These are phyloP conservation scores for Aspergillus carbonarius DNA, from an alignment of 2,329 filamentous ascomycete genomes.

Conservation along the genomic window DNA sequence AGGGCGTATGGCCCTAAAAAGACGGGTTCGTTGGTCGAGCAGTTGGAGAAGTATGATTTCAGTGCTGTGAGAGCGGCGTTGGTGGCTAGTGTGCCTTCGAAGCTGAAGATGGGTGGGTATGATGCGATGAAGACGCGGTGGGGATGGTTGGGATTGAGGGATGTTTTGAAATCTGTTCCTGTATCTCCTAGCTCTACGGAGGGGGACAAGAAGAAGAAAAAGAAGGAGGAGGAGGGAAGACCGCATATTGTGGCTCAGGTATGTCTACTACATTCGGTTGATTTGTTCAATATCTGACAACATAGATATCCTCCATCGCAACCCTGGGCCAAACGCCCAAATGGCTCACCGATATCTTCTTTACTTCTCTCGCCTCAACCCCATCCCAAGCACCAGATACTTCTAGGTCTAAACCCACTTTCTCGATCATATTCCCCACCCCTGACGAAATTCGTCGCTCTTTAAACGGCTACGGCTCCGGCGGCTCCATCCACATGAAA, in stretches of 20 bases:
- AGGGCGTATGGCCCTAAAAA: slow-evolving; percentile 63
- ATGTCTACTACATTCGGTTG: slow-evolving; percentile 6
- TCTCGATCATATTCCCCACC: slow-evolving; percentile 79
- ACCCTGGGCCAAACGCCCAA: slow-evolving; percentile 68
- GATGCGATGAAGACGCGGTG: slow-evolving; percentile 59
- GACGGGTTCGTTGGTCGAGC: slow-evolving; percentile 54
- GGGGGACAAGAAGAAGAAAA: too few species aligned
- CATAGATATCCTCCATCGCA: slow-evolving; percentile 77
- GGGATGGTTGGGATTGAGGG: slow-evolving; percentile 71
- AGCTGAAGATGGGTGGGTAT: slow-evolving; percentile 51
- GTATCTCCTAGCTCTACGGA: slow-evolving; percentile 25
- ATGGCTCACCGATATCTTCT: slow-evolving; percentile 69
- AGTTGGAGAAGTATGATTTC: slow-evolving; percentile 68
- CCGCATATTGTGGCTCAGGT: slow-evolving; percentile 43
- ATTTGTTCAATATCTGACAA: neutral
- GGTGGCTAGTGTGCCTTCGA: slow-evolving; percentile 75
- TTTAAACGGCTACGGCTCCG: slow-evolving; percentile 74
- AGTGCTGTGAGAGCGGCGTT: slow-evolving; percentile 66
- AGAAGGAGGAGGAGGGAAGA: slow-evolving; percentile 12
- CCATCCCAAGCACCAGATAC: slow-evolving; percentile 2
- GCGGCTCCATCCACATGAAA: slow-evolving; percentile 79
- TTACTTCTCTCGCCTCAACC: slow-evolving; percentile 44
- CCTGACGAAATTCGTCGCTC: slow-evolving; percentile 73
- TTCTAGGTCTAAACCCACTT: slow-evolving; percentile 32
- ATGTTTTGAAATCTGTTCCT: slow-evolving; percentile 58